Evolutionary conservation across 2,329 filamentous ascomycete genomes (phyloP), one percentile per base, ranked within the genome.

Genomic region (Monosporascus sp.): DNA sequence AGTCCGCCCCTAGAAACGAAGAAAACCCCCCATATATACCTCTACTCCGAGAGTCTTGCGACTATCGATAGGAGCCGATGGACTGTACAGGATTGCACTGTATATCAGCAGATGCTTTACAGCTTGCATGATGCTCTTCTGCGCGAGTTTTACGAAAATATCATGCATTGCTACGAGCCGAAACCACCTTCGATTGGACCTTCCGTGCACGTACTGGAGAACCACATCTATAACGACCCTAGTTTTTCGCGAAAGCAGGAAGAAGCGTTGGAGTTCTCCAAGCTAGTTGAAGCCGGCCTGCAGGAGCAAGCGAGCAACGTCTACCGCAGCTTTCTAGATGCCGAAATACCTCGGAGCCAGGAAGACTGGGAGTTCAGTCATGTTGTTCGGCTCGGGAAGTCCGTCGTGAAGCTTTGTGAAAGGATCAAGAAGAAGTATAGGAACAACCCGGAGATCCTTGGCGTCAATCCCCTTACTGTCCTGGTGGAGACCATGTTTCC

Each of bases 391-490:
- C 82, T 99, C 24, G 91, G 92, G 17, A 90, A 94, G 67, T 84
- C 85, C 1, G 90, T 97, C 5, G 86, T 91, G 48, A 91, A 90
- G 60, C 78, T 97, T 34, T 90, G 88, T 58, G 87, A 96, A 64
- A 90, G 87, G 67, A 95, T 97, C 50, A 87, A 91, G 69, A 97
- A 97, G 73, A 85, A 93, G 48, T 99, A 96, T 71, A 85, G 85
- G 63, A 93, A 89, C 63, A 94, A 88, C 54, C 90, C 90, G 1
- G 87, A 91, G 57, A 88, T 97, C 55, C 87, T 96, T 84, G 91
- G 91, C 1, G 78, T 81, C 27, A 80, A 80, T 55, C 79, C 79
- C 2, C 72, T 83, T 45, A 84, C 82, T 47, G 87, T 94, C 37
- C 77, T 97, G 34, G 85, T 96, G 7, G 83, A 88, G 60, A 90